Evolutionary conservation across 805 yeast species (phyloP).

Genomic region (Ogataea minuta): DNA sequence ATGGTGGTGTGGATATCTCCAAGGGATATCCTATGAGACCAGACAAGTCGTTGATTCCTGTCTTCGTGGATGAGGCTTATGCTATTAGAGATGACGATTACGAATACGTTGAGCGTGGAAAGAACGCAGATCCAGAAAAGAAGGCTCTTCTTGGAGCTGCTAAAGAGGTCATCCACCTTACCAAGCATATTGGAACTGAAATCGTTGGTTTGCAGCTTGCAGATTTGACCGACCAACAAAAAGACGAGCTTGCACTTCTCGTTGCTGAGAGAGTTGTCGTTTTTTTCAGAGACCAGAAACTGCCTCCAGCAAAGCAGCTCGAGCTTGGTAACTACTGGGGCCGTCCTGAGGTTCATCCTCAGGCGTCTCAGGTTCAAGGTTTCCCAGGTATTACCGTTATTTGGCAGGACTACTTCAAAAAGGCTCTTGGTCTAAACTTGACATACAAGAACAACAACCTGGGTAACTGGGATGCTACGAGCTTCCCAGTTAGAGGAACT

Average conservation of each 20-base stretch:
- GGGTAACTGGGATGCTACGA: conserved; percentile 21
- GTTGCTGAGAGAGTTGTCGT: conserved; percentile 52
- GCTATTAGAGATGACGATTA: conserved; percentile 36
- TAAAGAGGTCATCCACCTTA: conserved; percentile 41
- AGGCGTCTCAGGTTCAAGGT: conserved; percentile 36
- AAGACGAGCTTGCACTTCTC: conserved; percentile 46
- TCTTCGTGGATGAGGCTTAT: conserved; percentile 40
- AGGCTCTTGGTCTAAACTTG: conserved; percentile 22
- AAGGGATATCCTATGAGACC: conserved; percentile 43
- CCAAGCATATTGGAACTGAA: conserved; percentile 50
- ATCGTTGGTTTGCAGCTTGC: conserved; percentile 45
- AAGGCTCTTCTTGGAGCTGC: conserved; percentile 42
- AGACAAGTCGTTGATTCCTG: conserved; percentile 33
- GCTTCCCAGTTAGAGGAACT: conserved; percentile 16
- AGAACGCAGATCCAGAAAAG: conserved; percentile 41
- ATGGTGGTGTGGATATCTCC: conserved; percentile 37
- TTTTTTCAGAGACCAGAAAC: conserved; percentile 48
- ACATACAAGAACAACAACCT: conserved; percentile 24
- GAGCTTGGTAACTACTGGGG: conserved; percentile 48
- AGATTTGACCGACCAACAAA: conserved; percentile 42
- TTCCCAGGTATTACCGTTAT: conserved; percentile 40
- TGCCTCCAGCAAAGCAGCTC: conserved; percentile 42
- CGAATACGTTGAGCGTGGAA: conserved; percentile 36
- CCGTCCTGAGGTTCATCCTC: conserved; percentile 40
- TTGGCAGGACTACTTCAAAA: conserved; percentile 39